These are phyloP conservation scores for Fusarium coicis DNA, from an alignment of 2,329 filamentous ascomycete species.

Conservation along the genomic window DNA sequence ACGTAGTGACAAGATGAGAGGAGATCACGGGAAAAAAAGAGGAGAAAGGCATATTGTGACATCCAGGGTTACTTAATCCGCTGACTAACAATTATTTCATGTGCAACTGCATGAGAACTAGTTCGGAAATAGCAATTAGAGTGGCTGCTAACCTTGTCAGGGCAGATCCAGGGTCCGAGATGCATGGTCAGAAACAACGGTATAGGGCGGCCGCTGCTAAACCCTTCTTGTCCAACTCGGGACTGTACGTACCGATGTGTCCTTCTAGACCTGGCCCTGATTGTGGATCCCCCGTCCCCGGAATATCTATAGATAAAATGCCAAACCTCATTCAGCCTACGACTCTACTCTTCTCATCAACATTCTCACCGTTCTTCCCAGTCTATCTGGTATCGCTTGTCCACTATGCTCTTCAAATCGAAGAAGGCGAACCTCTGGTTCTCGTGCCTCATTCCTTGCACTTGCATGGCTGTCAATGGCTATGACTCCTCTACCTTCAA, in stretches of 20 bases:
- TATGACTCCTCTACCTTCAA: slow-evolving; percentile 15
- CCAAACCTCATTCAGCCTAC: neutral
- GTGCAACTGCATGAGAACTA: neutral
- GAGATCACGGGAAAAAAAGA: neutral
- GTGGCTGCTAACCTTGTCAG: neutral
- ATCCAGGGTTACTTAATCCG: neutral
- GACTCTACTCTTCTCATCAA: neutral
- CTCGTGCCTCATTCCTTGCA: slow-evolving; percentile 2
- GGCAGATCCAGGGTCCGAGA: neutral
- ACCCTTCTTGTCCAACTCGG: neutral
- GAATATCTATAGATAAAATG: neutral
- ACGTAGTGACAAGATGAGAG: too few relatives aligned
- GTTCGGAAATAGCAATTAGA: neutral
- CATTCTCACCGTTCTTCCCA: neutral
- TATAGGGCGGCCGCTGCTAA: neutral
- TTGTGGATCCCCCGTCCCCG: neutral
- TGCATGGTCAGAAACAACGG: neutral
- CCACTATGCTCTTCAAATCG: neutral
- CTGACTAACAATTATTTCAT: neutral
- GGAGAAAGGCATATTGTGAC: neutral
- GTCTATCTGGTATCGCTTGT: rapidly evolving
- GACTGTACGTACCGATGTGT: neutral
- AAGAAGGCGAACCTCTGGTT: slow-evolving; percentile 14
- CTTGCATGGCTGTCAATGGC: slow-evolving; percentile 3
- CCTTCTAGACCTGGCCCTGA: neutral